These are phyloP conservation scores for Begonia peltatifolia DNA, from an alignment of 306 rosid species.

Conservation along the genomic window DNA sequence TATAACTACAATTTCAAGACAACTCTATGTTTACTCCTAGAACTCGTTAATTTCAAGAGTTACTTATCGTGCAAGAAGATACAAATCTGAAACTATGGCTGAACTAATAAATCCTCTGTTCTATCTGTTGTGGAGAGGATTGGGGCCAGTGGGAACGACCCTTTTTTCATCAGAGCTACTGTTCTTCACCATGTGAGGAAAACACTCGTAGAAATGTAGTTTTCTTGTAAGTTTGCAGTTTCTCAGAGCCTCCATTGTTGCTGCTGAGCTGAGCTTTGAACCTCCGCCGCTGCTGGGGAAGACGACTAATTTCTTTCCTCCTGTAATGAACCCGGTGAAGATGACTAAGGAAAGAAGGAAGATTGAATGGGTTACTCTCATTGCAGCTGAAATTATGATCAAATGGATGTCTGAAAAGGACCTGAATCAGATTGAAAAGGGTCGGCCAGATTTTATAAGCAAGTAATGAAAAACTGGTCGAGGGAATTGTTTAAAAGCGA, in stretches of 20 bases:
- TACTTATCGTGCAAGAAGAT: too few relatives aligned
- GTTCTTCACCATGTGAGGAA: constrained; percentile 18
- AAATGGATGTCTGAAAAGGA: neutral
- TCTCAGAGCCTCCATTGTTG: constrained; percentile 6
- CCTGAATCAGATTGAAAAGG: neutral
- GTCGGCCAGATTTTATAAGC: neutral
- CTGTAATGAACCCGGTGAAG: constrained; percentile 1
- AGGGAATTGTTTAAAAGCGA: neutral
- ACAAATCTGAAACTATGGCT: too few relatives aligned
- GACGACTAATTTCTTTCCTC: constrained; percentile 22
- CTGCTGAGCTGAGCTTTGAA: constrained; percentile 17
- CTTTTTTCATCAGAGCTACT: constrained; percentile 42
- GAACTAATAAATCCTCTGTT: neutral
- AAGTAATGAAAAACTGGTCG: neutral
- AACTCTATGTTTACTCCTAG: too few relatives aligned
- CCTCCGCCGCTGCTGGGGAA: constrained; percentile 15
- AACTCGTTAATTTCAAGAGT: too few relatives aligned
- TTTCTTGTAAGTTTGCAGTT: constrained; percentile 20
- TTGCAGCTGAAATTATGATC: neutral
- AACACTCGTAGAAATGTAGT: constrained; percentile 12
- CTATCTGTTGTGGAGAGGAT: constrained; percentile 77
- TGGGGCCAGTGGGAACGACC: constrained; percentile 79
- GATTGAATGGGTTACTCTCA: constrained; percentile 5
- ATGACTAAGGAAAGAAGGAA: neutral
- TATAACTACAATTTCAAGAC: too few relatives aligned